phyloP scores from a whole-genome alignment of 345 rosid species.

The Pistacia integerrima region DNA sequence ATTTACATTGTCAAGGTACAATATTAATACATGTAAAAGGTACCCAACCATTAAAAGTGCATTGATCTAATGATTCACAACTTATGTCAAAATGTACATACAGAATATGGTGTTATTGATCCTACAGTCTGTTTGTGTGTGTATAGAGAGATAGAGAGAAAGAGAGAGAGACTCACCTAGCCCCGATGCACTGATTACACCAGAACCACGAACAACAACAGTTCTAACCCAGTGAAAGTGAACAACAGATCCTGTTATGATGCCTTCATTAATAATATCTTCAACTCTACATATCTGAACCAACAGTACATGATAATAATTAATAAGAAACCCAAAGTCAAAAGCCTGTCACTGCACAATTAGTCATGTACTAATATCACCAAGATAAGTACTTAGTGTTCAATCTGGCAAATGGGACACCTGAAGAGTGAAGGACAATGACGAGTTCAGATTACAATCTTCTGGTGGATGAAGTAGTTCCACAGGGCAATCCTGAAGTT shows the following conservation, averaged over 20 bases:
- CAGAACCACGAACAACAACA: slow-evolving; percentile 44
- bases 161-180: slow-evolving; percentile 36
- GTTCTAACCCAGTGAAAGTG: slow-evolving; percentile 70
- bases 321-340: slow-evolving; percentile 21
- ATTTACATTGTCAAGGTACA: neutral
- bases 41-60: neutral
- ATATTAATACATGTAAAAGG: neutral
- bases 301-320: slow-evolving; percentile 18
- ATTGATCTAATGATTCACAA: neutral
- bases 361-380: slow-evolving; percentile 20
- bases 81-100: neutral
- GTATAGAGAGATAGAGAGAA: neutral
- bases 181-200: slow-evolving; percentile 56
- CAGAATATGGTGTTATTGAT: neutral
- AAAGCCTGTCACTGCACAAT: slow-evolving; percentile 10
- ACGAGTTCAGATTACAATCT: slow-evolving; percentile 91
- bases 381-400: slow-evolving; percentile 26
- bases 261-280: slow-evolving; percentile 54
- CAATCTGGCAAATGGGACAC: slow-evolving; percentile 43
- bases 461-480: slow-evolving; percentile 91
- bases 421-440: slow-evolving; percentile 93
- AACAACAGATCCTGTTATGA: slow-evolving; percentile 57
- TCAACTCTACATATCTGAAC: slow-evolving; percentile 77
- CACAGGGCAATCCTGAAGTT: slow-evolving; percentile 71
- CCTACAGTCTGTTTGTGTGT: neutral